phyloP scores from a whole-genome alignment of 768 basidiomycete genomes.

The Amanita molliuscula region DNA sequence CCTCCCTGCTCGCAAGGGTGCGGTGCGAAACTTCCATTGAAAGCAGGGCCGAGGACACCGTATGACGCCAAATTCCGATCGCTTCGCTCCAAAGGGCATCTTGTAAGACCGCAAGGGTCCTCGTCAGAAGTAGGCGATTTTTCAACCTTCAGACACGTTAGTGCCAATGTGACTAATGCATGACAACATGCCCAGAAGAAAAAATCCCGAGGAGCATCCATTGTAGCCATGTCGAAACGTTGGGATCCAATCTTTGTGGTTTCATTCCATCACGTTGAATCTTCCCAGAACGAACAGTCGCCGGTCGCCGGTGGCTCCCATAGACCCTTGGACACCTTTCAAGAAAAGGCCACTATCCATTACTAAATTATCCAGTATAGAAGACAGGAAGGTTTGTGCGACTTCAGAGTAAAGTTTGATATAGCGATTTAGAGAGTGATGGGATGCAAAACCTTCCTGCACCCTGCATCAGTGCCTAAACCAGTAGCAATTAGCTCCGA shows the following conservation, averaged over 20 bases:
- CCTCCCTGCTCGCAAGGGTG: constrained; percentile 78
- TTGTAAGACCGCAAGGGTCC: constrained; percentile 43
- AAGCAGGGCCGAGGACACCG: constrained; percentile 19
- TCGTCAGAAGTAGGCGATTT: constrained; percentile 22
- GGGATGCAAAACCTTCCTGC: constrained; percentile 30
- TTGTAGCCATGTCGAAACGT: constrained; percentile 46
- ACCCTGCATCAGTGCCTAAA: constrained; percentile 22
- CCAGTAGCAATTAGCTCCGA: constrained; percentile 19
- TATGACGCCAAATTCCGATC: constrained; percentile 48
- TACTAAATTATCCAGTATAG: constrained; percentile 68
- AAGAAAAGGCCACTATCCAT: constrained; percentile 39
- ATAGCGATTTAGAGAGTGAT: neutral
- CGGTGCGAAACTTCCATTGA: constrained; percentile 37
- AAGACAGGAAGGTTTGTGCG: constrained; percentile 52
- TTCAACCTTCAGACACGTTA: constrained; percentile 18
- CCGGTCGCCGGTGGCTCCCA: constrained; percentile 24
- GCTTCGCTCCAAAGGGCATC: too few relatives aligned
- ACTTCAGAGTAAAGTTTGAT: constrained; percentile 14
- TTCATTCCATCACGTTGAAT: constrained; percentile 48
- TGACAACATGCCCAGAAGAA: constrained; percentile 33
- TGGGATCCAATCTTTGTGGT: constrained; percentile 24
- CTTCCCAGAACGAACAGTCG: constrained; percentile 24
- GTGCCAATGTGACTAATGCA: neutral
- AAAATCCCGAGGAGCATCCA: constrained; percentile 29
- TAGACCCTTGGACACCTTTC: constrained; percentile 11